Percentiles rank a stretch among this genome's conserved stretches.
Conservation (phyloP, 1,139 yeast genomes). For the Magnusiomyces ingens region DNA sequence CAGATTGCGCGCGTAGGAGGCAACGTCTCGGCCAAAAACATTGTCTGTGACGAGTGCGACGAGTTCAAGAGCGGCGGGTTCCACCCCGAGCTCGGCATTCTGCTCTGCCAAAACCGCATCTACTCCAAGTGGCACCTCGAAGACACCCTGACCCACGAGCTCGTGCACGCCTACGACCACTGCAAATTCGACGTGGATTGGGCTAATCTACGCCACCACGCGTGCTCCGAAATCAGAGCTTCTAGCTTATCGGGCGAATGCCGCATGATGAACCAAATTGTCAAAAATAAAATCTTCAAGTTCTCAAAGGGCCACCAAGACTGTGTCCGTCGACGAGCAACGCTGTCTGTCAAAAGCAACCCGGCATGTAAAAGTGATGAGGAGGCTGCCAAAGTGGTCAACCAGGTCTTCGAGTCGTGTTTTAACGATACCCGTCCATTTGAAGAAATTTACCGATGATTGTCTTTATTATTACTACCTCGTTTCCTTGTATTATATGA, state of each 20-base stretch:
- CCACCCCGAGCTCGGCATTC: constrained; percentile 80
- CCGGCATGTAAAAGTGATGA: constrained; percentile 69
- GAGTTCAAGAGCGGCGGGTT: constrained; percentile 89
- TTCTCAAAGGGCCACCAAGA: constrained; percentile 81
- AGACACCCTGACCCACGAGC: constrained; percentile 86
- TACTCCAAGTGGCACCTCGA: constrained; percentile 76
- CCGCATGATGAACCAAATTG: constrained; percentile 78
- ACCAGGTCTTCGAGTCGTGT: constrained; percentile 87
- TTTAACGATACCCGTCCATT: constrained; percentile 94
- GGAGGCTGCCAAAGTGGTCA: constrained; percentile 73
- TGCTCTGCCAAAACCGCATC: constrained; percentile 80
- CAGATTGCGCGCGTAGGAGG: constrained; percentile 71
- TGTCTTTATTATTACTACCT: background rate
- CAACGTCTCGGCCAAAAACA: constrained; percentile 42
- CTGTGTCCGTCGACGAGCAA: constrained; percentile 85
- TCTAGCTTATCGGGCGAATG: constrained; percentile 93
- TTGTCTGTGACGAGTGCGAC: constrained; percentile 79
- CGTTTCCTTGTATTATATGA: background rate
- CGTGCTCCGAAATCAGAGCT: constrained; percentile 94
- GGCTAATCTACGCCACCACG: constrained; percentile 81
- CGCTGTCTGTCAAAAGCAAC: constrained; percentile 74
- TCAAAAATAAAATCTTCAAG: constrained; percentile 46
- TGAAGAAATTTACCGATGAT: constrained; percentile 71
- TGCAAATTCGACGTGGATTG: constrained; percentile 82
- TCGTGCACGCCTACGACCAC: constrained; percentile 90